A percentile compares a stretch with the other conserved stretches of the same genome.
Conservation (phyloP, 495 filamentous ascomycete species). For the Podospora appendiculata region DNA sequence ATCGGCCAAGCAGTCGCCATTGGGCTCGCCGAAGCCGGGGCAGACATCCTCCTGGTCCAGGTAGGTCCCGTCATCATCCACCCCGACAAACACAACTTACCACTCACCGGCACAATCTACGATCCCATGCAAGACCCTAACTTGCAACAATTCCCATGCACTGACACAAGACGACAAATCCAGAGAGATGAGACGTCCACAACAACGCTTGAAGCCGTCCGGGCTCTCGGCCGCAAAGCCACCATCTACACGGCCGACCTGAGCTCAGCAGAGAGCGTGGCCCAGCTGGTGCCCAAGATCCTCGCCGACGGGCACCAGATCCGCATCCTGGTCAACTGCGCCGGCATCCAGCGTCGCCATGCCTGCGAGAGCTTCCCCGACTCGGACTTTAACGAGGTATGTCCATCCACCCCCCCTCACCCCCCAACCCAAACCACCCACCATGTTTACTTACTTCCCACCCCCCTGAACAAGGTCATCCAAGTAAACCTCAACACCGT, state of each 20-base stretch:
- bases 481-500: constrained; percentile 79
- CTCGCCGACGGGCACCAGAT: constrained; percentile 52
- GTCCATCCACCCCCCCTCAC: background rate
- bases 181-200: constrained; percentile 61
- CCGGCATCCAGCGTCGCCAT: constrained; percentile 77
- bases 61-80: too few species aligned
- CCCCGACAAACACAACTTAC: background rate
- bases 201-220: constrained; percentile 54
- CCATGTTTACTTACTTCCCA: constrained; percentile 39
- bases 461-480: constrained; percentile 73
- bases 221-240: constrained; percentile 57
- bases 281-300: constrained; percentile 52
- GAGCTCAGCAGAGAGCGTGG: constrained; percentile 50
- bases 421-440: too few species aligned
- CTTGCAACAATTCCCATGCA: background rate
- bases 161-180: background rate
- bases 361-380: constrained; percentile 71
- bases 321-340: constrained; percentile 76
- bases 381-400: constrained; percentile 71
- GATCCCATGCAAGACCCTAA: background rate
- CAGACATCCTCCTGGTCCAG: constrained; percentile 70
- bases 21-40: constrained; percentile 74
- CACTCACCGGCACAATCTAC: background rate
- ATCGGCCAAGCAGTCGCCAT: constrained; percentile 82
- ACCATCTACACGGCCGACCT: constrained; percentile 68